Evolutionary conservation across 129 eudicot species (phyloP), one percentile per base, ranked within the genome.

Genomic region (Gnaphalium uliginosum): DNA sequence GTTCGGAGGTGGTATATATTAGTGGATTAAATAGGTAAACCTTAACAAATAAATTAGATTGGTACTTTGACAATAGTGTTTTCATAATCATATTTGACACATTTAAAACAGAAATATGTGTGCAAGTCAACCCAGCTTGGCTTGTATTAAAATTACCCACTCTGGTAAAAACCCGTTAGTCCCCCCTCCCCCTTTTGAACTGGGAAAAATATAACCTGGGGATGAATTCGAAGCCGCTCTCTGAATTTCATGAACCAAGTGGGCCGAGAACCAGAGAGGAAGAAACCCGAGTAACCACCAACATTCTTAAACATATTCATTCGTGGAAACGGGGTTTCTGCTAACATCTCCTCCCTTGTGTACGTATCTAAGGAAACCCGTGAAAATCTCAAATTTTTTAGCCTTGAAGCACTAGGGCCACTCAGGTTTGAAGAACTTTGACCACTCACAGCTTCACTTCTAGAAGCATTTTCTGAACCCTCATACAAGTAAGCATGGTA

Each of bases 161-260:
- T 23, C 64, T 10, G 15, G 23, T 32, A 53, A 17, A 53, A 53
- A 53, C 74, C 19, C 21, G 43, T 67, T 50, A n/a, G n/a, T 35
- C 46, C 46, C 4, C 4, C 11, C 43, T 0, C 43, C 29, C 71
- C 71, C 19, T 18, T 57, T 21, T 64, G 50, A 77, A 73, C 39
- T 23, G 13, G 68, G 41, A 64, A 60, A 54, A 26, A 39, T 60
- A 76, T 69, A 56, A 91, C 99, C 96, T 95, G 99, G 21, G 99
- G 97, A 85, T 95, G 99, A 51, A 95, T 75, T 61, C 99, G 89
- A 69, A 95, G 82, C 37, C 99, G 97, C 66, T 87, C 99, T 74
- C 97, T 79, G 76, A 95, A 95, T 66, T 87, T 69, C 99, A 95
- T 91, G 76, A 91, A 89, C 99, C 99, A 95, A n/a, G 91, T 84